phyloP scores from a whole-genome alignment of 108 stramenopile genomes.

The Conticribra weissflogii region DNA sequence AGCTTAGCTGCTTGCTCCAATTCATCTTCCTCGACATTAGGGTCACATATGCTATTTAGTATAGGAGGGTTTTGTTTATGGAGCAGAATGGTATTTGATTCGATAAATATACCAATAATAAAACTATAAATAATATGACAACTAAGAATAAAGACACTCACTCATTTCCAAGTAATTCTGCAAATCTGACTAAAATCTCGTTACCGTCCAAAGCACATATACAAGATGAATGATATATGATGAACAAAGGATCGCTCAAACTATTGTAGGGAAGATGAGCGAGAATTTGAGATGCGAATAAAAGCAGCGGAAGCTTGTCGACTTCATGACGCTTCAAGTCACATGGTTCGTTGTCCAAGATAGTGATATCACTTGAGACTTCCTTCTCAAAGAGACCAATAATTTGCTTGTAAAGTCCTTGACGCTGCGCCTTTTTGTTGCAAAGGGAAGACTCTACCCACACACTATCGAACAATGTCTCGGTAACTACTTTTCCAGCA shows the following conservation, averaged over 20 bases:
- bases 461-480: constrained; percentile 84
- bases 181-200: constrained; percentile 61
- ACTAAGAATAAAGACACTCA: not conserved
- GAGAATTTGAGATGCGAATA: constrained; percentile 79
- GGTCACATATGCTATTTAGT: constrained; percentile 56
- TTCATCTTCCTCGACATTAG: constrained; percentile 66
- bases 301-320: constrained; percentile 63
- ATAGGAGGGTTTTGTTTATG: too few relatives aligned
- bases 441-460: constrained; percentile 75
- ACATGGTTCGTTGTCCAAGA: not conserved
- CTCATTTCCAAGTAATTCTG: constrained; percentile 63
- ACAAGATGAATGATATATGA: constrained; percentile 67
- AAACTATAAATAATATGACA: too few relatives aligned
- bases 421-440: constrained; percentile 67
- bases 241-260: constrained; percentile 75
- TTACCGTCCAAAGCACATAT: constrained; percentile 67
- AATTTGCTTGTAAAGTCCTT: constrained; percentile 64
- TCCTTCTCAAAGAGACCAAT: constrained; percentile 48
- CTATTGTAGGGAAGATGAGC: constrained; percentile 81
- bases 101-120: too few relatives aligned
- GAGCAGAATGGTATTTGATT: too few relatives aligned
- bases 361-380: constrained; percentile 9
- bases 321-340: constrained; percentile 21
- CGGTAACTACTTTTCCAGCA: constrained; percentile 27
- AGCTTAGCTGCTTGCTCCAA: constrained; percentile 60